A percentile compares a stretch with the other conserved stretches of the same genome.
Evolutionary conservation across 2,329 filamentous ascomycete genomes (phyloP).

Genomic region (Arachnomyces sp.): DNA sequence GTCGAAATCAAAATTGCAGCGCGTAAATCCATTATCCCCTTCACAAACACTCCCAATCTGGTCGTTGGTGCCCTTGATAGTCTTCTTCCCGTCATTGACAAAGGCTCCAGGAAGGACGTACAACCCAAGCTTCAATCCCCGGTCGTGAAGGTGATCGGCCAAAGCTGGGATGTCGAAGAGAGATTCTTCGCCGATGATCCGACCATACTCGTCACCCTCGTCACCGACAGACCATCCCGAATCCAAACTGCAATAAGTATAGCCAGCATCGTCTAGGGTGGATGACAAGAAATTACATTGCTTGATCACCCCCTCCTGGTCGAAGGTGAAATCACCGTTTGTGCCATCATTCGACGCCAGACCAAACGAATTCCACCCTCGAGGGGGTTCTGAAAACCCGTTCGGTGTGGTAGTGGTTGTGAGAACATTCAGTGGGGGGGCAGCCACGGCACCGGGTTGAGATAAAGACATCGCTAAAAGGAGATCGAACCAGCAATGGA

Average conservation of each 20-base stretch:
- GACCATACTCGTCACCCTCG: constrained; percentile 19
- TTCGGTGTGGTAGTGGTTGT: no score
- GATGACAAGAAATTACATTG: no score
- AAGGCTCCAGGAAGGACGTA: constrained; percentile 21
- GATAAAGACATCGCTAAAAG: no score
- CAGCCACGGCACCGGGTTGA: no score
- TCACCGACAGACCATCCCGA: constrained; percentile 19
- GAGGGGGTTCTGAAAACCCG: no score
- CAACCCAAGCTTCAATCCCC: constrained; percentile 18
- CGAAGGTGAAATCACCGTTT: no score
- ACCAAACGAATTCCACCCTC: no score
- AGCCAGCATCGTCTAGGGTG: constrained; percentile 12
- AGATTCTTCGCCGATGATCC: constrained; percentile 9
- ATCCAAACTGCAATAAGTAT: constrained; percentile 21
- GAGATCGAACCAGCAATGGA: no score
- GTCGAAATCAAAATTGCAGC: constrained; percentile 19
- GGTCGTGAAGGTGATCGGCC: constrained; percentile 16
- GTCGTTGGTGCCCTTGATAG: constrained; percentile 18
- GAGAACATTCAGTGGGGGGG: no score
- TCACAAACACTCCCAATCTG: constrained; percentile 15
- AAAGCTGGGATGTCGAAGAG: constrained; percentile 17
- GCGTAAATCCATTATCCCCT: constrained; percentile 7
- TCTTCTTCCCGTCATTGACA: constrained; percentile 15
- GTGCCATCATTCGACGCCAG: no score
- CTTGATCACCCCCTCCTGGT: no score